phyloP scores from a whole-genome alignment of 768 basidiomycete genomes.

The Cubamyces sp. region DNA sequence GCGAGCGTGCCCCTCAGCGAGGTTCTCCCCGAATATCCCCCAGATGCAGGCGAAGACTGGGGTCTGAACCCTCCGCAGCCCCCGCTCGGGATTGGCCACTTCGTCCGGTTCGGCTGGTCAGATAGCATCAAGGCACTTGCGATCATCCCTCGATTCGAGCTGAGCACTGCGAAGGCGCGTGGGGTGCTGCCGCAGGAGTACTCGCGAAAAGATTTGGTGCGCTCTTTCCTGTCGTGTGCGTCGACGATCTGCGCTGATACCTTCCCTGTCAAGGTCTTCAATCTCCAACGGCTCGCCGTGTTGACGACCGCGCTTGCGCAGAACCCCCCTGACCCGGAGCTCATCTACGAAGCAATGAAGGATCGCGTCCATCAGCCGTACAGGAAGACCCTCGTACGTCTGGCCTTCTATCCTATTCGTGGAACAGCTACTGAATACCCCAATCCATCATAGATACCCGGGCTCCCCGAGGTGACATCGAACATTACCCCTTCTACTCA shows the following conservation, averaged over 20 bases:
- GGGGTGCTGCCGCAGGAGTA: conserved; percentile 85
- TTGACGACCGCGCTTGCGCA: conserved; percentile 91
- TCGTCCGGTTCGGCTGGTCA: conserved; percentile 87
- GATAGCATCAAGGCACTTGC: conserved; percentile 87
- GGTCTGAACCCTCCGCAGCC: conserved; percentile 86
- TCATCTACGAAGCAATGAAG: conserved; percentile 99
- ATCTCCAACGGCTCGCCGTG: conserved; percentile 94
- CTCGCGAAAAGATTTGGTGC: conserved; percentile 87
- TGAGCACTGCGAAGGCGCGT: conserved; percentile 94
- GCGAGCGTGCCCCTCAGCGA: conserved; percentile 93
- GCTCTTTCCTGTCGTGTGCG: conserved; percentile 33
- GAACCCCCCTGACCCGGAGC: conserved; percentile 88
- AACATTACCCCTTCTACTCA: conserved; percentile 86
- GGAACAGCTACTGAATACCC: not conserved
- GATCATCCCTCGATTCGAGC: conserved; percentile 93
- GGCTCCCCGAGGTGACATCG: conserved; percentile 90
- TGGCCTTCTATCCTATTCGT: not conserved
- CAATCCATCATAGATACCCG: conserved; percentile 73
- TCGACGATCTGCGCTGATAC: not conserved
- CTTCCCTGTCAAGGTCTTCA: conserved; percentile 76
- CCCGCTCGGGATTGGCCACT: conserved; percentile 91
- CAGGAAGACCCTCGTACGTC: conserved; percentile 76
- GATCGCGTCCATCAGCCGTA: conserved; percentile 98
- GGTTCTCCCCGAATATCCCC: conserved; percentile 94
- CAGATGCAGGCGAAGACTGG: conserved; percentile 92